These are phyloP conservation scores for Seiridium cupressi DNA, from an alignment of 2,329 filamentous ascomycete species.

Conservation along the genomic window DNA sequence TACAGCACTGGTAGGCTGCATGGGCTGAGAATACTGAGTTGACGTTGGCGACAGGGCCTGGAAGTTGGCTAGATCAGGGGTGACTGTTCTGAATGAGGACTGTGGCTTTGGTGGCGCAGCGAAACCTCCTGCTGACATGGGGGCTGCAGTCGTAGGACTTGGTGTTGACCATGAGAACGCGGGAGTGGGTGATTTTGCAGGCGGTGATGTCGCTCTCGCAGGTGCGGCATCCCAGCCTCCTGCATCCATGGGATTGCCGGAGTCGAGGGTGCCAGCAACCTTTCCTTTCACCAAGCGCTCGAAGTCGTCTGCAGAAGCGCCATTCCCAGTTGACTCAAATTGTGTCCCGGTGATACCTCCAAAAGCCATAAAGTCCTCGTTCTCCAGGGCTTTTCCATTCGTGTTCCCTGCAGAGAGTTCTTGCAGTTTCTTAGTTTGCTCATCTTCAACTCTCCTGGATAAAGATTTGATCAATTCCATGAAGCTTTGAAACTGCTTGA, in stretches of 20 bases:
- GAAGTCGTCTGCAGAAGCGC: conserved; percentile 71
- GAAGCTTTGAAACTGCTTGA: conserved; percentile 84
- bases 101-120: conserved; percentile 32
- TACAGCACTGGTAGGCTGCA: conserved; percentile 40
- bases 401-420: conserved; percentile 68
- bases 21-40: conserved; percentile 62
- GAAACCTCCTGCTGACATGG: conserved; percentile 27
- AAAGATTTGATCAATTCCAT: conserved; percentile 85
- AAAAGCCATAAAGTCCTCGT: conserved; percentile 70
- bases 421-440: conserved; percentile 84
- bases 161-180: conserved; percentile 67
- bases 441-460: conserved; percentile 78
- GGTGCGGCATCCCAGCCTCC: conserved; percentile 45
- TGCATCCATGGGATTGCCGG: conserved; percentile 39
- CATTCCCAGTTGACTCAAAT: conserved; percentile 46
- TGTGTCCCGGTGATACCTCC: conserved; percentile 62
- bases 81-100: conserved; percentile 53
- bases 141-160: conserved; percentile 34
- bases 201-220: conserved; percentile 28
- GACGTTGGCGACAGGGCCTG: conserved; percentile 54
- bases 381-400: conserved; percentile 45
- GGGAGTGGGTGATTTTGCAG: conserved; percentile 37
- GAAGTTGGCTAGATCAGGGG: conserved; percentile 56
- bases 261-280: conserved; percentile 31
- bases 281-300: conserved; percentile 85